phyloP scores from a whole-genome alignment of 345 rosid genomes.

The Pugionium cornutum region DNA sequence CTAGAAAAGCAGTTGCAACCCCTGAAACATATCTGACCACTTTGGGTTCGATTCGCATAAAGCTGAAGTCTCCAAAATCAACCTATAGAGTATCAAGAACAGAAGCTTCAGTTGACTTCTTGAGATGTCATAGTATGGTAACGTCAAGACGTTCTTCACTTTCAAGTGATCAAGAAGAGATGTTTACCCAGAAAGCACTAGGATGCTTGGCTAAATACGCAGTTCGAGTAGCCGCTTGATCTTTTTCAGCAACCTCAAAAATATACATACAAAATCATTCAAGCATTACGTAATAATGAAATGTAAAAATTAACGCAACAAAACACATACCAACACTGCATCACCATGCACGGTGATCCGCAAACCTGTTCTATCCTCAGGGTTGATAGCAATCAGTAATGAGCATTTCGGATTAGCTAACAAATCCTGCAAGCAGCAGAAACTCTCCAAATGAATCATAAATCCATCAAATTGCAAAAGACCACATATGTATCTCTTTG shows the following conservation, averaged over 20 bases:
- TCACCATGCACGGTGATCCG: constrained; percentile 85
- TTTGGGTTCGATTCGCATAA: constrained; percentile 77
- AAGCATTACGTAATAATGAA: constrained; percentile 2
- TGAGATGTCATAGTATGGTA: not conserved
- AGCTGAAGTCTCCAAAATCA: constrained; percentile 95
- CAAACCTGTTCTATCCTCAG: constrained; percentile 84
- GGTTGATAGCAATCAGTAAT: constrained; percentile 78
- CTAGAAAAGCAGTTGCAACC: constrained; percentile 84
- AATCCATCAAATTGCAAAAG: not conserved
- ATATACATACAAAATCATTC: constrained; percentile 25
- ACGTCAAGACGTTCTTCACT: not conserved
- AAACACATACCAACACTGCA: constrained; percentile 66
- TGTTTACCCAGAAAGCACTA: constrained; percentile 84
- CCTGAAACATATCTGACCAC: constrained; percentile 85
- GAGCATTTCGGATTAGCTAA: constrained; percentile 84
- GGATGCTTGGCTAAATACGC: constrained; percentile 89
- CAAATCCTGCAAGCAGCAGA: constrained; percentile 61
- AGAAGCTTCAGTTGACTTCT: constrained; percentile 26
- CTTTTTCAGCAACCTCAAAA: constrained; percentile 65
- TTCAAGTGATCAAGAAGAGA: constrained; percentile 23
- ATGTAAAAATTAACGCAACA: not conserved
- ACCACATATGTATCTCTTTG: no score
- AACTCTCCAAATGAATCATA: constrained; percentile 3
- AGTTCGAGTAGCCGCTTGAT: constrained; percentile 60
- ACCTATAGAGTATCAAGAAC: constrained; percentile 55